Percentiles rank a stretch among this genome's conserved stretches.
These are phyloP conservation scores for Iodosphaeria phyllophila DNA, from an alignment of 2,329 filamentous ascomycete species.

Conservation along the genomic window DNA sequence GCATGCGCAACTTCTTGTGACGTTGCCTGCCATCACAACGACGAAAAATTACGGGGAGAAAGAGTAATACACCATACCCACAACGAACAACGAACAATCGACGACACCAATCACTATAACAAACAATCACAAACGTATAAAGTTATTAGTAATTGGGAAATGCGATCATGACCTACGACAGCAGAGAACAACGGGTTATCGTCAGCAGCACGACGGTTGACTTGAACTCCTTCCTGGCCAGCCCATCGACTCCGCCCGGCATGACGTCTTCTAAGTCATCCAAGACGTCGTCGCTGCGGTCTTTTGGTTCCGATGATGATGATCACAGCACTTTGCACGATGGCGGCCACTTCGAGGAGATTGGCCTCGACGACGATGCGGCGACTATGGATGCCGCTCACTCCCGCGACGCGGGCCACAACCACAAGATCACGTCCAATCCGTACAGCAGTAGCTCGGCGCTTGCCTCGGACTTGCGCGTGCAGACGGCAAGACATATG, in stretches of 20 bases:
- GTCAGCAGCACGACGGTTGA: conserved; percentile 18
- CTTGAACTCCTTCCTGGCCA: conserved; percentile 16
- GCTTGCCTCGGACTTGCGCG: conserved; percentile 24
- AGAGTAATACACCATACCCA: too few relatives aligned
- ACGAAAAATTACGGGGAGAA: too few relatives aligned
- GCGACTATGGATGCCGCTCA: conserved; percentile 14
- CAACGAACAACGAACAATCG: too few relatives aligned
- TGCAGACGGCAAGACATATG: conserved; percentile 12
- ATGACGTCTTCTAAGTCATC: conserved; percentile 74
- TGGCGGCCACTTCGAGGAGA: conserved; percentile 79
- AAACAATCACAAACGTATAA: too few relatives aligned
- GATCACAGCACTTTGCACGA: conserved; percentile 54
- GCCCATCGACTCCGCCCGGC: conserved; percentile 54
- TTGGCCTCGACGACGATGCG: conserved; percentile 62
- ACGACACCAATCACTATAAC: too few relatives aligned
- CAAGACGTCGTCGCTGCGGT: conserved; percentile 77
- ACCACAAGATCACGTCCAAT: conserved; percentile 19
- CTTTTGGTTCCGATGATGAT: conserved; percentile 49
- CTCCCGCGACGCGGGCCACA: conserved; percentile 13
- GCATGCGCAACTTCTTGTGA: too few relatives aligned
- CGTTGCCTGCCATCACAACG: too few relatives aligned
- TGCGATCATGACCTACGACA: conserved; percentile 24
- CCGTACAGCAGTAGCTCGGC: conserved; percentile 32
- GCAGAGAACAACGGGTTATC: conserved; percentile 16
- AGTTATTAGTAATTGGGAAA: too few relatives aligned